Evolutionary conservation across 2,329 filamentous ascomycete genomes (phyloP).

Genomic region (Aureobasidium namibiae): DNA sequence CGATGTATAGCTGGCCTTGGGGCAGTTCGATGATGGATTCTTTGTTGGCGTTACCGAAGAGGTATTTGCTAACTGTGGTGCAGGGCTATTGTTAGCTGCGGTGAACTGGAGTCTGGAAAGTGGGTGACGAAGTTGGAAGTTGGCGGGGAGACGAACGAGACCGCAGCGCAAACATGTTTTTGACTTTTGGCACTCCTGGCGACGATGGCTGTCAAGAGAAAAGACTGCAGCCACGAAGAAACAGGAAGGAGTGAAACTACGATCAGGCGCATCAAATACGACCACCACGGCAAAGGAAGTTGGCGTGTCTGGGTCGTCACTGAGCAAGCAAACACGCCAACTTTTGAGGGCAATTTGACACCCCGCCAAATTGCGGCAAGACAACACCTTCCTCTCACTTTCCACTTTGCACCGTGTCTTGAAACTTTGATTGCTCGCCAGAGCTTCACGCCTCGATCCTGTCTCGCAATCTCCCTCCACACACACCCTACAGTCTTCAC

Average conservation of each 20-base stretch:
- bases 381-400: background rate
- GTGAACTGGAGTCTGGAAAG: background rate
- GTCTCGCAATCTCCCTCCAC: background rate
- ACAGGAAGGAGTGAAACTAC: background rate
- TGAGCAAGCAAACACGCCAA: background rate
- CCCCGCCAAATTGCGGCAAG: background rate
- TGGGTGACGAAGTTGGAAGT: constrained; percentile 14
- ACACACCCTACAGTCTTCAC: background rate
- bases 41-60: constrained; percentile 82
- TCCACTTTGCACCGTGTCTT: background rate
- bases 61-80: constrained; percentile 55
- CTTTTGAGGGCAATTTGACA: constrained; percentile 8
- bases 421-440: constrained; percentile 1
- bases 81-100: background rate
- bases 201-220: background rate
- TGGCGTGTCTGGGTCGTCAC: background rate
- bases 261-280: constrained; percentile 4
- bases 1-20: constrained; percentile 94
- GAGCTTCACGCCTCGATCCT: background rate
- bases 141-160: constrained; percentile 17
- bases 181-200: constrained; percentile 4
- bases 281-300: background rate
- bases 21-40: constrained; percentile 91
- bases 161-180: constrained; percentile 16
- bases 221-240: background rate